Evolutionary conservation across 2,329 filamentous ascomycete species (phyloP).

Genomic region (Beauveria bassiana): DNA sequence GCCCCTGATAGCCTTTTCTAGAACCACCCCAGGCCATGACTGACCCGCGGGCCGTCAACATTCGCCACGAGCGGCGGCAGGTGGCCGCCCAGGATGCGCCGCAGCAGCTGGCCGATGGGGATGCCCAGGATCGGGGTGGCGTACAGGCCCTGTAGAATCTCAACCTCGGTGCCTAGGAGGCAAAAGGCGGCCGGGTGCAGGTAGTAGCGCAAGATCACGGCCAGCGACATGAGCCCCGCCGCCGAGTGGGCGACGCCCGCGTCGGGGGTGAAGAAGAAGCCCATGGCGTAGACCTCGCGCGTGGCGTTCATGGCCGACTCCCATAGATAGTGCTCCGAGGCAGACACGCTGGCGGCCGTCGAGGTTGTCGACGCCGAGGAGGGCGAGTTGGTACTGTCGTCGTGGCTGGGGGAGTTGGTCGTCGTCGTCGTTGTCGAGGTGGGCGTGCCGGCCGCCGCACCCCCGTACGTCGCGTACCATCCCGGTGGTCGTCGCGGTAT

Average conservation of each 20-base stretch:
- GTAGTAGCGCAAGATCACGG: slow-evolving; percentile 7
- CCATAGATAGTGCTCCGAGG: slow-evolving; percentile 7
- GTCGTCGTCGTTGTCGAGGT: not conserved
- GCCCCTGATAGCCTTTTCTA: too few species aligned
- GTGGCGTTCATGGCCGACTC: slow-evolving; percentile 9
- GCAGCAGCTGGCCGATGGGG: slow-evolving; percentile 4
- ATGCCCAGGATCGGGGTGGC: not conserved
- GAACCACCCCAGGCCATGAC: slow-evolving; percentile 6
- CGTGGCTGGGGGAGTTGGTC: not conserved
- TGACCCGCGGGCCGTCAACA: not conserved
- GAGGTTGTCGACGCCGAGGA: not conserved
- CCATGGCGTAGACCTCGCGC: slow-evolving; percentile 1
- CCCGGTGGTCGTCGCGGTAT: not conserved
- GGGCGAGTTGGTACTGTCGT: not conserved
- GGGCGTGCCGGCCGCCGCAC: not conserved
- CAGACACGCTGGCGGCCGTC: slow-evolving; percentile 3
- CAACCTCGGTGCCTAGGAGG: not conserved
- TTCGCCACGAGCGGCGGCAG: not conserved
- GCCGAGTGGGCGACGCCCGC: slow-evolving; percentile 5
- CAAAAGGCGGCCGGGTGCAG: slow-evolving; percentile 6
- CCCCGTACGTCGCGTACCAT: not conserved
- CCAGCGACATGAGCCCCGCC: slow-evolving; percentile 8
- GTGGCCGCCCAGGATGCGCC: not conserved
- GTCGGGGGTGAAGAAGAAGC: slow-evolving; percentile 6
- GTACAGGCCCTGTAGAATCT: slow-evolving; percentile 3